Evolutionary conservation across 179 eudicot species (phyloP).

Genomic region (Beta corolliflora): DNA sequence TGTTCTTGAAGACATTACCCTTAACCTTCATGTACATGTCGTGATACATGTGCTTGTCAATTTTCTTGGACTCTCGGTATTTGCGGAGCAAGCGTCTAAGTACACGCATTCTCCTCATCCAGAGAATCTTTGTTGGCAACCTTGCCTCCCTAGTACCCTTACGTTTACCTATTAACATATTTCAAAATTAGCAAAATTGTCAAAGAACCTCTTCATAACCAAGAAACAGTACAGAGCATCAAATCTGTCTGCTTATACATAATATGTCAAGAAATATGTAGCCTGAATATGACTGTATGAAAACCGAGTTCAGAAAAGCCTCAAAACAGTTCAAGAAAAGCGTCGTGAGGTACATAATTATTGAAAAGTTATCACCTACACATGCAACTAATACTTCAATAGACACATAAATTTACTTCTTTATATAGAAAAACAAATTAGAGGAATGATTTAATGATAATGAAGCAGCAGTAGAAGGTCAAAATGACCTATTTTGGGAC

Average conservation of each 20-base stretch:
- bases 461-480: neutral
- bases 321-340: neutral
- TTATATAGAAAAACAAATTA: too few relatives aligned
- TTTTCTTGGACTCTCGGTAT: conserved; percentile 90
- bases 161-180: conserved; percentile 67
- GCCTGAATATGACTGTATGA: too few relatives aligned
- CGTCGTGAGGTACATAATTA: neutral
- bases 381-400: neutral
- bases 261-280: neutral
- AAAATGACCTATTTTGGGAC: neutral
- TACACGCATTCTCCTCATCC: conserved; percentile 99
- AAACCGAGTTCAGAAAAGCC: too few relatives aligned
- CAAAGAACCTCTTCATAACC: neutral
- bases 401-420: too few relatives aligned
- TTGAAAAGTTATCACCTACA: neutral
- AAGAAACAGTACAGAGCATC: neutral
- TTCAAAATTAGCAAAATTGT: neutral
- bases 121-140: conserved; percentile 87
- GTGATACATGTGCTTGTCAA: conserved; percentile 98
- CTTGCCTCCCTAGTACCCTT: conserved; percentile 98
- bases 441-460: neutral
- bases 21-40: conserved; percentile 99
- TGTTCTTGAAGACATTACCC: conserved; percentile 97
- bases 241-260: neutral
- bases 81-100: conserved; percentile 90